Base-by-base conservation (phyloP, 495 filamentous ascomycete species). In the Neurospora pannonica region DNA sequence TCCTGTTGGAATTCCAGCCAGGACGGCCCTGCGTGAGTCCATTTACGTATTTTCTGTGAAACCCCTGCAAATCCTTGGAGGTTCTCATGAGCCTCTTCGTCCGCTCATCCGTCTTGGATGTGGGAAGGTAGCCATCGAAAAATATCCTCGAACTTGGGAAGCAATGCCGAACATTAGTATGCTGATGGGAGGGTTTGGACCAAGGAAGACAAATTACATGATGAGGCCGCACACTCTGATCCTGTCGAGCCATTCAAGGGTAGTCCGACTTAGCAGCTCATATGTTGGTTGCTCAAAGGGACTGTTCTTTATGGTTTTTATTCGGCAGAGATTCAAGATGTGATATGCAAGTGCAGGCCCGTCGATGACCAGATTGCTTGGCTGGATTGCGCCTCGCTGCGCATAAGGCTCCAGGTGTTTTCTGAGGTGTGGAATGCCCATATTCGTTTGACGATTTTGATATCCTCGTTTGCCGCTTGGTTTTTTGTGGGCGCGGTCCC, bases 81-180 rank as follows among this genome's bases (percentile, higher is more conserved):
- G 70, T 73, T n/a, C 72, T 74, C 10, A 78, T 39, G 5, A 80
- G 72, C 28, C 82, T 75, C 28, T 80, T 75, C 60, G 80, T 74
- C 6, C 82, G 75, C n/a, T 82, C 81, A 1, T 71, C 60, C 19
- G 73, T 72, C 60, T 84, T 84, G 15, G 70, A 72, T 17, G 42
- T 24, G 10, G 93, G 93, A 13, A 97, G 84, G 60, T 87, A 90
- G 34, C 93, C 92, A 79, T 97, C 93, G 73, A 97, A 95, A 79
- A 89, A 94, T 71, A 97, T 93, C 48, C 83, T 86, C 24, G 81
- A 80, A 39, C 88, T 89, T 42, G 73, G 38, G 39, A 43, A 70
- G 5, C 54, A 5, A 21, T 24, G 36, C 1, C 19, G 42, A 81
- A 80, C 60, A 74, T 38, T 62, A 70, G 28, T 28, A 48, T 24